These are phyloP conservation scores for Apiotrichum siamense DNA, from an alignment of 1,284 basidiomycete genomes.

Conservation along the genomic window DNA sequence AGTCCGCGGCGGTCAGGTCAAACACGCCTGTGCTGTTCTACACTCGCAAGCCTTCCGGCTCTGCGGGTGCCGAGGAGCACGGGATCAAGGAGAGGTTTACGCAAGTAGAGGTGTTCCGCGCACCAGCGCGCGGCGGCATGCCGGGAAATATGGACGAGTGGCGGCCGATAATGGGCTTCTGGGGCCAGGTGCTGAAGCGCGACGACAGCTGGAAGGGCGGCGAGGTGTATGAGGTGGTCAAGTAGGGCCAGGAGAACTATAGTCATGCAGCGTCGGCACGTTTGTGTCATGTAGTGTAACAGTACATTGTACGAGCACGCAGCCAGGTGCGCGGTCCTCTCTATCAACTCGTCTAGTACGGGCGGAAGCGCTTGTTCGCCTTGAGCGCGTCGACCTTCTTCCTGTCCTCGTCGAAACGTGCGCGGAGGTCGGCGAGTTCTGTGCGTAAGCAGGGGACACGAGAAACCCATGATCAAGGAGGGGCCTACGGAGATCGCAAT, in stretches of 20 bases:
- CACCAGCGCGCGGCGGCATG: slow-evolving; percentile 57
- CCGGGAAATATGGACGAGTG: slow-evolving; percentile 68
- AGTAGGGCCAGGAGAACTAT: background rate
- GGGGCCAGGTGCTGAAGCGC: slow-evolving; percentile 64
- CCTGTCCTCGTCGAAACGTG: slow-evolving; percentile 78
- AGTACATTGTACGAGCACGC: too few species aligned
- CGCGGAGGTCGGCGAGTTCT: slow-evolving; percentile 71
- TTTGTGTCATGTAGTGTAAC: background rate
- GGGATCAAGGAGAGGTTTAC: slow-evolving; percentile 59
- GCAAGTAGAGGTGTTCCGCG: slow-evolving; percentile 49
- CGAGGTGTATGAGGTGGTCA: slow-evolving; percentile 65
- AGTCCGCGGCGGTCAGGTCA: slow-evolving; percentile 54
- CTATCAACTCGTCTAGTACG: slow-evolving; percentile 55
- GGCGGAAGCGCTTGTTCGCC: slow-evolving; percentile 70
- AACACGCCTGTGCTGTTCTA: slow-evolving; percentile 58
- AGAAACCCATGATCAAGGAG: background rate
- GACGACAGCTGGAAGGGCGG: slow-evolving; percentile 50
- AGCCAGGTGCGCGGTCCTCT: too few species aligned
- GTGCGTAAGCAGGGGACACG: background rate
- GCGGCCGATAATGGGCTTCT: slow-evolving; percentile 77
- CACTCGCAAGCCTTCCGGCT: slow-evolving; percentile 53
- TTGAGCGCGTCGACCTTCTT: slow-evolving; percentile 77
- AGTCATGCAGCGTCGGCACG: too few species aligned
- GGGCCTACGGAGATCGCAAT: background rate
- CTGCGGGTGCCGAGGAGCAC: slow-evolving; percentile 44